phyloP scores from a whole-genome alignment of 306 rosid genomes.

The Canavalia gladiata region DNA sequence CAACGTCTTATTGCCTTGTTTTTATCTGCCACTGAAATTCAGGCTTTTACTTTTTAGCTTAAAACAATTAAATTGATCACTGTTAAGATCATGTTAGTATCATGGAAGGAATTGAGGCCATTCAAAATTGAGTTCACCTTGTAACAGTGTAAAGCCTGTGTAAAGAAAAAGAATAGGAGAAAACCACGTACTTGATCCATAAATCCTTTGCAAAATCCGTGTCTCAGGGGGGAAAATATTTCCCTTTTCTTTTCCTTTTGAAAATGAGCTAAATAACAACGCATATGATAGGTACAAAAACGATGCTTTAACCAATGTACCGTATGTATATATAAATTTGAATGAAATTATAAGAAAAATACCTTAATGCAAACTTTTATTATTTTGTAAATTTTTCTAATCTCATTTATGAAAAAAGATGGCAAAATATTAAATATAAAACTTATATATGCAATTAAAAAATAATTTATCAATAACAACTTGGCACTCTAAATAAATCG shows the following conservation, averaged over 20 bases:
- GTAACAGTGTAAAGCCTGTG: background rate
- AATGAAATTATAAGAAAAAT: background rate
- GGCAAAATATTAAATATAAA: background rate
- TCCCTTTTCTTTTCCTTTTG: background rate
- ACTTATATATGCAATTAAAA: too few relatives aligned
- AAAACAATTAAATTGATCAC: background rate
- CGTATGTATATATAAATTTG: background rate
- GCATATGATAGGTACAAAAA: background rate
- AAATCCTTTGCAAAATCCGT: constrained; percentile 3
- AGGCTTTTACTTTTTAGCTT: background rate
- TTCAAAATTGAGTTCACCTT: too few relatives aligned
- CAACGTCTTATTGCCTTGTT: background rate
- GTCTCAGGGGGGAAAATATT: background rate
- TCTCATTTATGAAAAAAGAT: background rate
- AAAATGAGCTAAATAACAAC: background rate
- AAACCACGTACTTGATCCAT: constrained; percentile 1
- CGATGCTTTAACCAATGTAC: background rate
- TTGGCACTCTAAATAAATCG: background rate
- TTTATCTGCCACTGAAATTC: background rate
- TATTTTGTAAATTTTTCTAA: background rate
- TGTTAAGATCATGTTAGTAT: background rate
- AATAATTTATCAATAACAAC: background rate
- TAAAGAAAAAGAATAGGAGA: background rate
- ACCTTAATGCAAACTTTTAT: too few relatives aligned
- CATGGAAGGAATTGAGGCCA: background rate